Conservation (phyloP, 805 yeast genomes). For the Wickerhamomyces xylosicus region DNA sequence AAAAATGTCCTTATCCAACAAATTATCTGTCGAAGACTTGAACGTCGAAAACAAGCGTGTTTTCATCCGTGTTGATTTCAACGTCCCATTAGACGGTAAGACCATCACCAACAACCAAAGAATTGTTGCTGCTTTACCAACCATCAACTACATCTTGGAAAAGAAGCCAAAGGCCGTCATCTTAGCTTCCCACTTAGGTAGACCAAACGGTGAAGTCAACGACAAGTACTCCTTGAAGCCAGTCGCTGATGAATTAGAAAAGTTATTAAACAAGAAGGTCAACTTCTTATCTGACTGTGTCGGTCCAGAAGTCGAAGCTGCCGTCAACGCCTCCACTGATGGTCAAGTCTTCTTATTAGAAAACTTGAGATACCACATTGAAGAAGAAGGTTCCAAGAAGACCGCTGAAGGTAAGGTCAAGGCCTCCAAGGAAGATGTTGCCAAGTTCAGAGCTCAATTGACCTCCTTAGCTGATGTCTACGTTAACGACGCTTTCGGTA, state of each 20-base stretch:
- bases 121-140: constrained; percentile 98
- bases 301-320: constrained; percentile 79
- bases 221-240: constrained; percentile 90
- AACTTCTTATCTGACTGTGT: constrained; percentile 85
- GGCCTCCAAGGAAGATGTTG: constrained; percentile 80
- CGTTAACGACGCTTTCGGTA: constrained; percentile 97
- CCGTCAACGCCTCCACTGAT: constrained; percentile 58
- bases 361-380: constrained; percentile 97
- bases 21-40: constrained; percentile 88
- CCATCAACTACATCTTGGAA: constrained; percentile 89
- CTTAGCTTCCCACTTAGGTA: constrained; percentile 95
- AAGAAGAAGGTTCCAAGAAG: constrained; percentile 90
- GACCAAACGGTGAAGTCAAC: constrained; percentile 92
- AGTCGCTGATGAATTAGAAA: constrained; percentile 80
- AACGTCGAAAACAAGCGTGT: constrained; percentile 86
- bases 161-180: constrained; percentile 86
- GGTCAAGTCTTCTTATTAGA: constrained; percentile 89
- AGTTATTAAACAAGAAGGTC: constrained; percentile 65
- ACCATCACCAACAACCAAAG: constrained; percentile 99
- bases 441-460: constrained; percentile 79
- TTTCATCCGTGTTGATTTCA: constrained; percentile 96
- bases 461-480: constrained; percentile 93
- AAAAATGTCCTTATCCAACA: constrained; percentile 83
- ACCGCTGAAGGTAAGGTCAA: constrained; percentile 89
- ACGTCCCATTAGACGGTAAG: constrained; percentile 90